Evolutionary conservation across 163 green algal species (phyloP).

Genomic region (Chlorella variabilis): DNA sequence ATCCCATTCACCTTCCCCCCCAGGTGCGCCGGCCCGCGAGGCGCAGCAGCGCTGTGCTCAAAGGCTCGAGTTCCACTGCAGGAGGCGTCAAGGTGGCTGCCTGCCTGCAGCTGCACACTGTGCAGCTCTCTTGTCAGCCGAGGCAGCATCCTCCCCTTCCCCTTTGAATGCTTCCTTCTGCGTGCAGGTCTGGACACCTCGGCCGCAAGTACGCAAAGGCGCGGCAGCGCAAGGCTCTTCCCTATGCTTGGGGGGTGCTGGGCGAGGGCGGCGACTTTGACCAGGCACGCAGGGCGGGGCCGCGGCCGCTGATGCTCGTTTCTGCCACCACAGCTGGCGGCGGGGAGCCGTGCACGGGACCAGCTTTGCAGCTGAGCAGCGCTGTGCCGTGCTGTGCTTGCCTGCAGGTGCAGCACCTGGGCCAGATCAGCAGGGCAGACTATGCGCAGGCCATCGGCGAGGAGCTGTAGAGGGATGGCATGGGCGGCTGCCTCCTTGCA

Average conservation of each 20-base stretch:
- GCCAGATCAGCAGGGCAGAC: constrained; percentile 19
- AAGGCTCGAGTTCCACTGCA: too few relatives aligned
- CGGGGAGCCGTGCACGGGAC: too few relatives aligned
- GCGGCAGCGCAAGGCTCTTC: constrained; percentile 11
- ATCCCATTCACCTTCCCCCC: constrained; percentile 54
- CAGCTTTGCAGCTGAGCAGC: too few relatives aligned
- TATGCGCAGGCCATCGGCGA: constrained; percentile 14
- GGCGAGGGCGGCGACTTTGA: constrained; percentile 38
- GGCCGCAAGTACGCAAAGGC: not conserved
- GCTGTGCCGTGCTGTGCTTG: too few relatives aligned
- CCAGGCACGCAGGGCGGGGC: not conserved
- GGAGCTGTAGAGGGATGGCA: constrained; percentile 16
- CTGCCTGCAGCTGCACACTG: not conserved
- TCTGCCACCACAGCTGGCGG: not conserved
- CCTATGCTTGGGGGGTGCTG: constrained; percentile 28
- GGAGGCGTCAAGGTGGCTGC: not conserved
- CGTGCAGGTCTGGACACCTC: constrained; percentile 5
- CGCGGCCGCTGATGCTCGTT: not conserved
- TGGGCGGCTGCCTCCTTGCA: too few relatives aligned
- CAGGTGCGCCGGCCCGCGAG: not conserved
- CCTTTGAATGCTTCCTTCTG: not conserved
- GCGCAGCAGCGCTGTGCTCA: too few relatives aligned
- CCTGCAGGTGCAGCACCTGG: constrained; percentile 27
- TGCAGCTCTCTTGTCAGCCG: not conserved
- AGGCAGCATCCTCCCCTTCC: too few relatives aligned